These are phyloP conservation scores for Backusella westeae DNA, from an alignment of 192 early-diverging fungal species.

Conservation along the genomic window DNA sequence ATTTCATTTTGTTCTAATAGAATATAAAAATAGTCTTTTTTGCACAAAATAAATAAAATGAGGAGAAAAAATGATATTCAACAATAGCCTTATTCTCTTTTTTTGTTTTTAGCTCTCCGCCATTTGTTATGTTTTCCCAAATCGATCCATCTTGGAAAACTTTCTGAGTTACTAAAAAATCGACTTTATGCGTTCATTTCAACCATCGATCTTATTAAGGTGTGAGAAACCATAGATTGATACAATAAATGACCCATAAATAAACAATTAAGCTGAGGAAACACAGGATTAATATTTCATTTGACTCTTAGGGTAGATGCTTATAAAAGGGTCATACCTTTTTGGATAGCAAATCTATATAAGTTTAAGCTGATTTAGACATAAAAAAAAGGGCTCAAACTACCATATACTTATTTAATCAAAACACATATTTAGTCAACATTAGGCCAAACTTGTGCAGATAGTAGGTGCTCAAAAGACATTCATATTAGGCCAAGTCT, in stretches of 20 bases:
- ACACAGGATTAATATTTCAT: slow-evolving; percentile 1
- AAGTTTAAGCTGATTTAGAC: background rate
- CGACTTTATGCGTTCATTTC: background rate
- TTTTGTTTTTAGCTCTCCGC: background rate
- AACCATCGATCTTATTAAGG: background rate
- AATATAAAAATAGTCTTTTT: background rate
- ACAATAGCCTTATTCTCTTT: background rate
- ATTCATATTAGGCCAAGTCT: slow-evolving; percentile 38
- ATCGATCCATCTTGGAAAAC: background rate
- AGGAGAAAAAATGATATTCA: background rate
- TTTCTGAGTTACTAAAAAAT: slow-evolving; percentile 3
- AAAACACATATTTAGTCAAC: background rate
- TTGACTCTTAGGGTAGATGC: background rate
- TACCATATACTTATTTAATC: background rate
- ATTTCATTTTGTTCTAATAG: background rate
- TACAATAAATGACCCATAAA: background rate
- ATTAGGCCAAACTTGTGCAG: background rate
- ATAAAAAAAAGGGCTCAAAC: background rate
- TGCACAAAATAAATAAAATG: background rate
- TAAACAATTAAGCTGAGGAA: slow-evolving; percentile 1
- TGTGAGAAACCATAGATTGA: background rate
- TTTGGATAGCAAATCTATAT: background rate
- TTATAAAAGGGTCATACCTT: background rate
- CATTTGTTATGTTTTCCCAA: background rate
- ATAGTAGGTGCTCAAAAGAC: background rate